A percentile compares a stretch with the other conserved stretches of the same genome.
Evolutionary conservation across 2,329 filamentous ascomycete species (phyloP).

Genomic region (Westerdykella aurantiaca): DNA sequence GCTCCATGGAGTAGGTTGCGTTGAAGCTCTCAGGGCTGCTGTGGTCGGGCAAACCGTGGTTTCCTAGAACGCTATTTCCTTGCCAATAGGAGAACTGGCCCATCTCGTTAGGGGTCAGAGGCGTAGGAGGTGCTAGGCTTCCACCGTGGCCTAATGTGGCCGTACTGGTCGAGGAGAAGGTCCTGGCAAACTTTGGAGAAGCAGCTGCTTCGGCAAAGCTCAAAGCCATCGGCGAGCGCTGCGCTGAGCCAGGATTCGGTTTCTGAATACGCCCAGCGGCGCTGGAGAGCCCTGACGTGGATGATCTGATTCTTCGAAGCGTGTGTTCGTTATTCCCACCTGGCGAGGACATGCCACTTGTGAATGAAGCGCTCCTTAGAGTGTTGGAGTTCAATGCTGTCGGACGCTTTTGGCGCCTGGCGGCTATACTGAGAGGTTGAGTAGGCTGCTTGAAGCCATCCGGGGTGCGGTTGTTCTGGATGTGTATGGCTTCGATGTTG

Average conservation of each 20-base stretch:
- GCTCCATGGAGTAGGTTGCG: constrained; percentile 34
- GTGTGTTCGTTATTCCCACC: constrained; percentile 35
- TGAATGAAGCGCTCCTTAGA: constrained; percentile 40
- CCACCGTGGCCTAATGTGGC: constrained; percentile 32
- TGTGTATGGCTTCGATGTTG: constrained; percentile 36
- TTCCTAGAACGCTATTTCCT: constrained; percentile 26
- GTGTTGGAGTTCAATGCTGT: constrained; percentile 38
- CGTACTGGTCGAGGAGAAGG: constrained; percentile 35
- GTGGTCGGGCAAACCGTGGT: constrained; percentile 30
- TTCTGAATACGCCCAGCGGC: constrained; percentile 45
- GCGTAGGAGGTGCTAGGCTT: constrained; percentile 45
- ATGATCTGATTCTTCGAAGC: constrained; percentile 46
- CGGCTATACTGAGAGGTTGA: constrained; percentile 39
- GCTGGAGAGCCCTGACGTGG: constrained; percentile 35
- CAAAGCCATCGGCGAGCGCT: constrained; percentile 44
- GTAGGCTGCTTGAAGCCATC: constrained; percentile 35
- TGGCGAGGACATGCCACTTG: constrained; percentile 37
- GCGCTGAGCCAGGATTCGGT: constrained; percentile 39
- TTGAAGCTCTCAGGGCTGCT: constrained; percentile 38
- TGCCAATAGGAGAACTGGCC: constrained; percentile 40
- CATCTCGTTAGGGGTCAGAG: constrained; percentile 42
- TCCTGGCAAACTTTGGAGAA: constrained; percentile 42
- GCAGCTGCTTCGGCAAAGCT: constrained; percentile 45
- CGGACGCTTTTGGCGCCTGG: constrained; percentile 37
- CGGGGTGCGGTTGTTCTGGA: constrained; percentile 26